Evolutionary conservation across 805 yeast genomes (phyloP), one percentile per base, ranked within the genome.

Genomic region (Sugiyamaella valdiviana): DNA sequence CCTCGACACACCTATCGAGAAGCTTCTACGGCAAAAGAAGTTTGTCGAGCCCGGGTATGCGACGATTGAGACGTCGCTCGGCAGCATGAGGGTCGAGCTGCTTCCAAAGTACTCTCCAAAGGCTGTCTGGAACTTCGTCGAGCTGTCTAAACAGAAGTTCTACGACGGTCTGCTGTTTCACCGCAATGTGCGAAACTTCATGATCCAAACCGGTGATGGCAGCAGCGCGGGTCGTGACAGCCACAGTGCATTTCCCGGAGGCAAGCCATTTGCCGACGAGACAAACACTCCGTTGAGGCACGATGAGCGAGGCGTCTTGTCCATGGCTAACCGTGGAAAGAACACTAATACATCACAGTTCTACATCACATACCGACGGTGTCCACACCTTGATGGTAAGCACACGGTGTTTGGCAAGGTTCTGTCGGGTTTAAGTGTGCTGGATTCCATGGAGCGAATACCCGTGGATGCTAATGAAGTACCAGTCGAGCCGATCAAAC

Each of bases 311-410:
- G 95, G 95, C 64, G 74, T 85, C 57, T 71, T 87, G 61, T 81
- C 95, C 38, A 87, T 87, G 96, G 96, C 96, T 55, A 87, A 87
- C 60, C 84, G 91, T 50, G 96, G 96, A 59, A 91, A 91, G 69
- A 83, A 85, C 79, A 85, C 95, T 66, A 87, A 87, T 66, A 93
- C 95, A 20, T 85, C 95, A 21, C 96, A 87, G 71, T 87, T 87
- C 71, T 87, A 86, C 74, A 82, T 87, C 65, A 84, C 95, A 60
- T 46, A 41, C 24, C 29, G 72, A 45, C 77, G 87, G 1, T 76
- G 82, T 6, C 83, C 87, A 1, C 96, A 88, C 64, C 67, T 89
- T 50, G 78, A 75, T 39, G 86, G 87, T 0, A 83, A 82, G 56
- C 90, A 86, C 60, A 72, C 90, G 0, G 80, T 86, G 1, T 83